Evolutionary conservation across 257 asterid genomes (phyloP).

Genomic region (Lavandula angustifolia): DNA sequence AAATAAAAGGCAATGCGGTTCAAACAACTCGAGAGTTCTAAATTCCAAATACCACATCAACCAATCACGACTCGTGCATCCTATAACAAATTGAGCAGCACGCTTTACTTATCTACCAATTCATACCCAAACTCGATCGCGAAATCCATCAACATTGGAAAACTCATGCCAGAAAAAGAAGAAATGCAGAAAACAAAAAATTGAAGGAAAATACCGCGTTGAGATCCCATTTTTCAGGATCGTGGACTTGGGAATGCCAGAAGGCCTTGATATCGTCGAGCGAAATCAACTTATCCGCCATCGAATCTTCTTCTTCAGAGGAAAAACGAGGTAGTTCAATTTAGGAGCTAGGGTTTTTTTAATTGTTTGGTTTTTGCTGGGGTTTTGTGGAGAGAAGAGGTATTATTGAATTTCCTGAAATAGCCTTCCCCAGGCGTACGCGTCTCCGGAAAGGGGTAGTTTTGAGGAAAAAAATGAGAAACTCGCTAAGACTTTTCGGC

Average conservation of each 20-base stretch:
- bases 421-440: slow-evolving; percentile 8
- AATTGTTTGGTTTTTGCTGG: too few species aligned
- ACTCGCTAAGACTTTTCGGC: too few species aligned
- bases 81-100: too few species aligned
- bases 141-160: too few species aligned
- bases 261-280: slow-evolving; percentile 64
- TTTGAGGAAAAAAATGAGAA: not conserved
- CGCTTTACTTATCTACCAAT: too few species aligned
- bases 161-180: too few species aligned
- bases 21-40: too few species aligned
- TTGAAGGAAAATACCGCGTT: slow-evolving; percentile 53
- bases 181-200: too few species aligned
- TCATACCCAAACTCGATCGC: too few species aligned
- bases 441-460: not conserved
- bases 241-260: slow-evolving; percentile 80
- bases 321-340: not conserved
- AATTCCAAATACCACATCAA: too few species aligned
- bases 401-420: not conserved
- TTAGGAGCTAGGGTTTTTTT: slow-evolving; percentile 41
- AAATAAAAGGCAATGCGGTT: too few species aligned
- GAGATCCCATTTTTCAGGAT: slow-evolving; percentile 74
- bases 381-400: slow-evolving; percentile 23
- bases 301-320: slow-evolving; percentile 25
- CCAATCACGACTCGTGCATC: too few species aligned
- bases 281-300: slow-evolving; percentile 63